Evolutionary conservation across 2,329 filamentous ascomycete genomes (phyloP).

Genomic region (Dothiorella sarmentorum): DNA sequence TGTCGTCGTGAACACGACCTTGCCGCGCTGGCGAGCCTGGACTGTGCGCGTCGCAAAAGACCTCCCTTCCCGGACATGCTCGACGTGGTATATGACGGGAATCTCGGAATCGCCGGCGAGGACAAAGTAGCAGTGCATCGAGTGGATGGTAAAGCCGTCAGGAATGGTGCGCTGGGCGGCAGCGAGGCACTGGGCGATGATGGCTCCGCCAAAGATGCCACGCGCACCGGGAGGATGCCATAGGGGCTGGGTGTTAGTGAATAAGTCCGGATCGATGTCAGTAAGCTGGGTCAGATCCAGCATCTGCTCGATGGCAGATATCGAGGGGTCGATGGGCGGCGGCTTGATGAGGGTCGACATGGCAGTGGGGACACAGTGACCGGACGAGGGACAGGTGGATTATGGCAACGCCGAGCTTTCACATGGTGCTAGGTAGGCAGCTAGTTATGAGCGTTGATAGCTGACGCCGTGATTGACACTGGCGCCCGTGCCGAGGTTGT

Average conservation of each 20-base stretch:
- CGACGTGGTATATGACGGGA: conserved; percentile 91
- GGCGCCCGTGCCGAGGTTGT: neutral
- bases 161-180: conserved; percentile 87
- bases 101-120: conserved; percentile 81
- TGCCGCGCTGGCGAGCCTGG: conserved; percentile 85
- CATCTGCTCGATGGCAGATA: conserved; percentile 82
- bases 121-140: conserved; percentile 99
- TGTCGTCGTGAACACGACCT: conserved; percentile 92
- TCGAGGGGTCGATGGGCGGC: conserved; percentile 66
- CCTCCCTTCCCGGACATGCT: conserved; percentile 82
- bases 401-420: neutral
- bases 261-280: conserved; percentile 79
- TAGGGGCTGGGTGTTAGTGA: conserved; percentile 86
- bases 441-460: neutral
- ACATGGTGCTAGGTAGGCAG: conserved; percentile 1
- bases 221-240: conserved; percentile 92
- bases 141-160: conserved; percentile 77
- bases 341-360: conserved; percentile 67
- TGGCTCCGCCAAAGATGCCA: conserved; percentile 88
- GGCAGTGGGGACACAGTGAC: neutral
- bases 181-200: conserved; percentile 86
- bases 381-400: neutral
- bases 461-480: neutral
- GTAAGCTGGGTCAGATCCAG: conserved; percentile 78
- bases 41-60: conserved; percentile 91